Percentiles rank a stretch among this genome's conserved stretches.
Conservation (phyloP, 2,329 filamentous ascomycete genomes). For the Fusarium lateritium region DNA sequence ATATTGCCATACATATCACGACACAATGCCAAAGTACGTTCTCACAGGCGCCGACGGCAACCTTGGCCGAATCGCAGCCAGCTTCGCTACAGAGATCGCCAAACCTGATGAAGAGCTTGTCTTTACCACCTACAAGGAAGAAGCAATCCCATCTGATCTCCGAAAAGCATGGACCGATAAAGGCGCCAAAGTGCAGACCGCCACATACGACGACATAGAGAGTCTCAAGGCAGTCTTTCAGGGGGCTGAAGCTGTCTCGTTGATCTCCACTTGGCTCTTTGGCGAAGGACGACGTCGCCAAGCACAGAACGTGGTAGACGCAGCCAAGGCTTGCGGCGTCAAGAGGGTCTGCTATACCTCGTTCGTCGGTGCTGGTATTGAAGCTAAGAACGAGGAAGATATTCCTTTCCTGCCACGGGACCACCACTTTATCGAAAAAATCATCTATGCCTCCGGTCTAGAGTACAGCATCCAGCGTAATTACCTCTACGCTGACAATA, state of each 20-base stretch:
- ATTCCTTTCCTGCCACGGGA: constrained; percentile 47
- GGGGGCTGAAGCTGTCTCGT: constrained; percentile 45
- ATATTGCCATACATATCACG: not conserved
- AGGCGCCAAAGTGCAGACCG: constrained; percentile 38
- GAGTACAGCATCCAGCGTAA: constrained; percentile 47
- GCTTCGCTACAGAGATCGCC: constrained; percentile 42
- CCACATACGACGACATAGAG: constrained; percentile 44
- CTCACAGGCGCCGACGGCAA: constrained; percentile 48
- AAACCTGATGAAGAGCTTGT: constrained; percentile 44
- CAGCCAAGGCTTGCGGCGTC: constrained; percentile 44
- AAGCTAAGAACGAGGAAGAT: constrained; percentile 46
- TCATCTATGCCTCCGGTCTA: constrained; percentile 42
- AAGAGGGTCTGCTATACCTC: constrained; percentile 47
- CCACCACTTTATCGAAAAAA: constrained; percentile 45
- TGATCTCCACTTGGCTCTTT: constrained; percentile 47
- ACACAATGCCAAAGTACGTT: constrained; percentile 46
- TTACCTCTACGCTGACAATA: constrained; percentile 46
- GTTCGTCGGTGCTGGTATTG: constrained; percentile 43
- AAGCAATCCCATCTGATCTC: constrained; percentile 33
- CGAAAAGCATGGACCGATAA: constrained; percentile 40
- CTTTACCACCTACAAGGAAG: constrained; percentile 44
- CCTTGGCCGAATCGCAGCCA: constrained; percentile 43
- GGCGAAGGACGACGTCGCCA: constrained; percentile 43
- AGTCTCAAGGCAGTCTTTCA: constrained; percentile 45
- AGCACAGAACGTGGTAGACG: constrained; percentile 40